Evolutionary conservation across 805 yeast species (phyloP).

Genomic region (Candida pseudoglaebosa): DNA sequence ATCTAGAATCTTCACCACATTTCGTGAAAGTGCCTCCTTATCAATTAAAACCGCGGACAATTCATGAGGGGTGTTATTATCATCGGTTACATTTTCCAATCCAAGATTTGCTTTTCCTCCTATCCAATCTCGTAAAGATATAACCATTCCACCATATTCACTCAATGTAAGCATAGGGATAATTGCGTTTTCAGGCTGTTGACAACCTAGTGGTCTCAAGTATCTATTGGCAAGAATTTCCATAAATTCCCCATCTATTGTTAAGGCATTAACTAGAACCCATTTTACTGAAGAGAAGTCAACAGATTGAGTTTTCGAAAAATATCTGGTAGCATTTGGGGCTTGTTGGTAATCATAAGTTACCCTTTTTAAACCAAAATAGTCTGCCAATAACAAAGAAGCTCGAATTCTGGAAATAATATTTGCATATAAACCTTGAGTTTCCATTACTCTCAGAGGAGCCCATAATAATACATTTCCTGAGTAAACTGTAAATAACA

Average conservation of each 20-base stretch:
- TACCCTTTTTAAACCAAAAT: conserved; percentile 82
- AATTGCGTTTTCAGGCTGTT: conserved; percentile 66
- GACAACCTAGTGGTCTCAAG: conserved; percentile 86
- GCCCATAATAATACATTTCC: conserved; percentile 83
- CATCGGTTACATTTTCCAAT: conserved; percentile 33
- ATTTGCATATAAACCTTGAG: conserved; percentile 85
- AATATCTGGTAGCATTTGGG: conserved; percentile 81
- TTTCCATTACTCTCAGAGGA: conserved; percentile 66
- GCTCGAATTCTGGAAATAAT: conserved; percentile 68
- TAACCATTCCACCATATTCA: conserved; percentile 95
- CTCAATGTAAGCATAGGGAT: conserved; percentile 85
- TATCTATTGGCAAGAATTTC: conserved; percentile 86
- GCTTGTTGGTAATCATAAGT: conserved; percentile 89
- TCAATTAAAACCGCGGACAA: conserved; percentile 69
- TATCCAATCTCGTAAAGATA: conserved; percentile 88
- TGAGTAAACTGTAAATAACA: conserved; percentile 73
- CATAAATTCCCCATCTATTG: conserved; percentile 90
- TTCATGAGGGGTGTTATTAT: conserved; percentile 27
- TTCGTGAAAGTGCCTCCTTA: conserved; percentile 66
- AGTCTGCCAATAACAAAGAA: conserved; percentile 76
- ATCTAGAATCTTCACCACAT: conserved; percentile 63
- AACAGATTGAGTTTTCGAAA: conserved; percentile 66
- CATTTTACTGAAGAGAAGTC: conserved; percentile 79
- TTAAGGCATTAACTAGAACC: conserved; percentile 84
- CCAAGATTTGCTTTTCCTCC: conserved; percentile 62